phyloP scores from a whole-genome alignment of 768 basidiomycete species.

The Gymnopilus junonius region DNA sequence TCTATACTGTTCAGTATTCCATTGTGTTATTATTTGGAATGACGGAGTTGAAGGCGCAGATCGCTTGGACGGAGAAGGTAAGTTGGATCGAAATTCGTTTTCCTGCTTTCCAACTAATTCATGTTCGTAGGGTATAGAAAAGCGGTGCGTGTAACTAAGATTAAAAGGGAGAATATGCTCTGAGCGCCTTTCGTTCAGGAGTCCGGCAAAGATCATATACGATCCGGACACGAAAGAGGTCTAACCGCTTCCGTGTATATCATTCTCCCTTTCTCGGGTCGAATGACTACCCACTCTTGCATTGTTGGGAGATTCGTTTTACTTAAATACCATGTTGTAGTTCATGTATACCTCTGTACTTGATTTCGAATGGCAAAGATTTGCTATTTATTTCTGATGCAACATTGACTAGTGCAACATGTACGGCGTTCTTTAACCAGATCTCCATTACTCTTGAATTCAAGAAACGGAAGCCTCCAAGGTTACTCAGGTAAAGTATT shows the following conservation, averaged over 20 bases:
- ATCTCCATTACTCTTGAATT: too few species aligned
- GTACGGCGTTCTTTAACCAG: too few species aligned
- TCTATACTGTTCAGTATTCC: conserved; percentile 39
- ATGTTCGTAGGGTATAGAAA: conserved; percentile 12
- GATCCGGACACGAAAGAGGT: conserved; percentile 19
- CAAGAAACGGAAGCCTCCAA: too few species aligned
- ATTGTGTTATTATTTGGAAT: conserved; percentile 55
- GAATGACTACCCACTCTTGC: background rate
- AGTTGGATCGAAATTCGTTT: conserved; percentile 19
- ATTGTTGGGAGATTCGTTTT: too few species aligned
- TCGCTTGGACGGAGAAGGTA: conserved; percentile 53
- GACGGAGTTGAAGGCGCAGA: conserved; percentile 56
- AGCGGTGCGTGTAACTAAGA: conserved; percentile 3
- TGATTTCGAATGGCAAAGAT: too few species aligned
- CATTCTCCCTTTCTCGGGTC: background rate
- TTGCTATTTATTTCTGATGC: too few species aligned
- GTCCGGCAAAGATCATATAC: conserved; percentile 38
- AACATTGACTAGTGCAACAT: too few species aligned
- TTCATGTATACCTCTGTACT: too few species aligned
- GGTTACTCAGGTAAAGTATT: too few species aligned
- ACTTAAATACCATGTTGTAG: too few species aligned
- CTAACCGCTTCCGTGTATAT: background rate
- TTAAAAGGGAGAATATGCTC: background rate
- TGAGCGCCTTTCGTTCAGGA: conserved; percentile 22
- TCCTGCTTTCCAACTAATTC: background rate